phyloP scores from a whole-genome alignment of 1,284 basidiomycete genomes.

The Cystobasidium slooffiae region DNA sequence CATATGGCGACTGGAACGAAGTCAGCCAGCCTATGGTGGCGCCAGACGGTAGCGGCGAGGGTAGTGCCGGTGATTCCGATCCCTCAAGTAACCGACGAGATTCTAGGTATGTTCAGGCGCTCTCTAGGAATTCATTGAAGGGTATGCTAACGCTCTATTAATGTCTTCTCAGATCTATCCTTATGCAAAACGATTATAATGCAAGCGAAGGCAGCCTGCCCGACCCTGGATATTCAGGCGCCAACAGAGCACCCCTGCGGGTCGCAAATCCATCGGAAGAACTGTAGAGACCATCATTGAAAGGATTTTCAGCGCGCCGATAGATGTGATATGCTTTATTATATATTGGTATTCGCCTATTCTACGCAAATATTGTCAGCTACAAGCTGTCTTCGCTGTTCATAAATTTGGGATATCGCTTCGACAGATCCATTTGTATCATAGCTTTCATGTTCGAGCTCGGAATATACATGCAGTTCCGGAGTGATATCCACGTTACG shows the following conservation, averaged over 20 bases:
- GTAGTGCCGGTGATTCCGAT: slow-evolving; percentile 22
- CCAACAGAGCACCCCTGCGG: slow-evolving; percentile 18
- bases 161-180: slow-evolving; percentile 14
- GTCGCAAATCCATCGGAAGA: slow-evolving; percentile 38
- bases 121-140: neutral
- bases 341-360: too few relatives aligned
- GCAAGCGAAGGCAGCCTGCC: slow-evolving; percentile 24
- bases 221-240: neutral
- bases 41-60: slow-evolving; percentile 29
- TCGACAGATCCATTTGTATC: too few relatives aligned
- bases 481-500: too few relatives aligned
- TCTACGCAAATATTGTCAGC: too few relatives aligned
- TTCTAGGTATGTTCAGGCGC: slow-evolving; percentile 7
- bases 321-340: too few relatives aligned
- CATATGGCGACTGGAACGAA: slow-evolving; percentile 36
- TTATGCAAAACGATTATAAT: slow-evolving; percentile 36
- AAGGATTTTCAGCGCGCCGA: neutral
- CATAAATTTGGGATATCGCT: too few relatives aligned
- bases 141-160: neutral
- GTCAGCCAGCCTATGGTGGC: slow-evolving; percentile 24
- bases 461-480: too few relatives aligned
- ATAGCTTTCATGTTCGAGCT: too few relatives aligned
- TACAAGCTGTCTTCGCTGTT: too few relatives aligned
- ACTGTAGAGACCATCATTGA: neutral
- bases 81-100: slow-evolving; percentile 13